Evolutionary conservation across 768 basidiomycete genomes (phyloP).

Genomic region (Phaeotremella skinneri): DNA sequence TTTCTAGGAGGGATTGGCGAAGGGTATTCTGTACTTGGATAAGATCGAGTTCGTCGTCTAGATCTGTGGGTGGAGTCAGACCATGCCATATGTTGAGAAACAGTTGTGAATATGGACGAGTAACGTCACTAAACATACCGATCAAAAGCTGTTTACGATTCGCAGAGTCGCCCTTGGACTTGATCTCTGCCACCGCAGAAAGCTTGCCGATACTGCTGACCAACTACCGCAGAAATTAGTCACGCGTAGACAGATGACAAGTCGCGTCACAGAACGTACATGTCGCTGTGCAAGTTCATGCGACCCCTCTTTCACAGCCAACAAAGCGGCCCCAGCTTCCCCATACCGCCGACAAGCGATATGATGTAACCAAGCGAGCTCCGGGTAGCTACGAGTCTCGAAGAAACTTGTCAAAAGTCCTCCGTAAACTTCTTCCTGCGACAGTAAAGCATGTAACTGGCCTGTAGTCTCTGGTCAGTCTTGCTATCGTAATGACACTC

Average conservation of each 20-base stretch:
- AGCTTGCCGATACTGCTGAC: constrained; percentile 90
- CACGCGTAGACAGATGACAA: neutral
- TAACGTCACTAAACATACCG: constrained; percentile 4
- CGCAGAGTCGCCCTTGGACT: constrained; percentile 51
- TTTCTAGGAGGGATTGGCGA: constrained; percentile 59
- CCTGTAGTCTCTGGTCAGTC: constrained; percentile 55
- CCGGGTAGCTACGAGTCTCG: constrained; percentile 58
- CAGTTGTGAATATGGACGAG: no score
- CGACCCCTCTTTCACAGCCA: constrained; percentile 62
- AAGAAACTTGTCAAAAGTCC: constrained; percentile 73
- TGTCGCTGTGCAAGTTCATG: constrained; percentile 69
- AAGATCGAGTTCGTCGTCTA: constrained; percentile 84
- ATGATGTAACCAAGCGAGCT: constrained; percentile 77
- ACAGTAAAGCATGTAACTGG: constrained; percentile 76
- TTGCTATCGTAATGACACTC: constrained; percentile 2
- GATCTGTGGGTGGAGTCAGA: constrained; percentile 55
- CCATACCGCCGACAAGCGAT: constrained; percentile 67
- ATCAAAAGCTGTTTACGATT: constrained; percentile 29
- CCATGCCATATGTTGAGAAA: neutral
- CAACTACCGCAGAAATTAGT: constrained; percentile 57
- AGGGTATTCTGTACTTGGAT: constrained; percentile 77
- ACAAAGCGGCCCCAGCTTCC: constrained; percentile 64
- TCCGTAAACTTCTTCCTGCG: constrained; percentile 65
- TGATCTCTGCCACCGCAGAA: constrained; percentile 65
- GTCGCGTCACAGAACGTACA: constrained; percentile 55